phyloP scores from a whole-genome alignment of 1,284 basidiomycete genomes.

The Rhodotorula mucilaginosa region DNA sequence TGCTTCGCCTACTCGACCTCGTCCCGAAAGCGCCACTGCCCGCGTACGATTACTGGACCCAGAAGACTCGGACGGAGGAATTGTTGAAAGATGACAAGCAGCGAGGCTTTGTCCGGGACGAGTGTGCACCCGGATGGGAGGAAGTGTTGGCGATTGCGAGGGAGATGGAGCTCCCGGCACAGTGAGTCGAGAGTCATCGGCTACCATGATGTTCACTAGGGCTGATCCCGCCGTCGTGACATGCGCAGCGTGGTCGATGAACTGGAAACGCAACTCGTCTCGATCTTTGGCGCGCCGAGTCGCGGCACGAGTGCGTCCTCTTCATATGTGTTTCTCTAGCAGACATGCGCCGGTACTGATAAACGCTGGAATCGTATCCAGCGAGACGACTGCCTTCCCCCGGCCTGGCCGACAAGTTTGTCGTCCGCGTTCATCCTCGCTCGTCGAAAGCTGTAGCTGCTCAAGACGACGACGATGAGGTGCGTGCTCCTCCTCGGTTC shows the following conservation, averaged over 20 bases:
- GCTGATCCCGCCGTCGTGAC: no score
- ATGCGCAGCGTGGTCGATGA: slow-evolving; percentile 18
- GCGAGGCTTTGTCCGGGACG: not conserved
- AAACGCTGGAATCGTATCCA: not conserved
- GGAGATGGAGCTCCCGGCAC: slow-evolving; percentile 3
- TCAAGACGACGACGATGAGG: not conserved
- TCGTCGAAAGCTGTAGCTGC: not conserved
- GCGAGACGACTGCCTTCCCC: not conserved
- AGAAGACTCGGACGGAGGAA: not conserved
- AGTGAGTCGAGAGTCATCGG: not conserved
- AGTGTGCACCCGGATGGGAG: slow-evolving; percentile 9
- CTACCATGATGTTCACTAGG: no score
- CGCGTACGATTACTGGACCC: slow-evolving; percentile 4
- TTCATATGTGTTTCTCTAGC: no score
- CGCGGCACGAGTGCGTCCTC: not conserved
- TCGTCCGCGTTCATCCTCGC: not conserved
- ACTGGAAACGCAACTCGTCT: slow-evolving; percentile 15
- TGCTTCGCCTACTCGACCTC: slow-evolving; percentile 11
- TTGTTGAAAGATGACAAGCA: not conserved
- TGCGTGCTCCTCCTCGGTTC: no score
- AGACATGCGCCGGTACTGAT: not conserved
- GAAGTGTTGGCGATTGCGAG: slow-evolving; percentile 18
- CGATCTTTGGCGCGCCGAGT: slow-evolving; percentile 3
- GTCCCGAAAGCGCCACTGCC: slow-evolving; percentile 18
- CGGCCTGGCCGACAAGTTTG: not conserved